Evolutionary conservation across 75 land plant genomes (phyloP), one percentile per base, ranked within the genome.

Genomic region (Sequoiadendron giganteum): DNA sequence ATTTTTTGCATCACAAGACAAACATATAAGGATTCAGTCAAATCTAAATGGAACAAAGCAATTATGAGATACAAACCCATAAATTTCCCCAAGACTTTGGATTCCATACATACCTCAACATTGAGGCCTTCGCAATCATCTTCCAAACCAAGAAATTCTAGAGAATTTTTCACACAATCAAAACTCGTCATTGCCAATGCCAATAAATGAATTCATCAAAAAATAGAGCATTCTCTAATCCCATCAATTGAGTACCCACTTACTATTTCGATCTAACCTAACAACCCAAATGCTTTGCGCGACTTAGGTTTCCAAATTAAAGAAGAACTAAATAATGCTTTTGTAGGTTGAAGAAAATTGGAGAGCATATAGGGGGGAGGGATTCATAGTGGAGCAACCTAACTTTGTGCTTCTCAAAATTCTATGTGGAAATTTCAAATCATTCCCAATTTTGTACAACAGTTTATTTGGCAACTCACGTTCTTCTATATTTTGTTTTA

Each of bases 131-230:
- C 32, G 5, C 86, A 14, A 8, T 39, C 80, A 32, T 88, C 89
- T 32, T 61, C 77, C 55, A 90, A 84, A 85, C 93, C 93, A 89
- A 95, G 88, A 83, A 90, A 89, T 65, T 95, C 92, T 89, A 95
- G 77, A 72, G 96, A 95, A 72, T 94, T 91, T 39, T 85, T 75
- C 9, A 91, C 96, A 90, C 95, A 93, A 88, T 95, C 95, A 32
- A 95, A 94, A 7, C 90, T 90, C 10, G 96, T 95, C 40, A 95
- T 95, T 95, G 94, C 87, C 3, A 80, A 8, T 4, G 16, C 21
- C 49, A 72, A 55, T 25, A 42, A 38, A 61, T 18, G 30, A 49
- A 32, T 38, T 45, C 81, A 72, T 42, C 89, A 55, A 14, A 85
- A 30, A 58, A 65, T 0, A 65, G 16, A 65, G 5, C 28, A 65